Evolutionary conservation across 2,329 filamentous ascomycete species (phyloP).

Genomic region (Pochonia chlamydosporia): DNA sequence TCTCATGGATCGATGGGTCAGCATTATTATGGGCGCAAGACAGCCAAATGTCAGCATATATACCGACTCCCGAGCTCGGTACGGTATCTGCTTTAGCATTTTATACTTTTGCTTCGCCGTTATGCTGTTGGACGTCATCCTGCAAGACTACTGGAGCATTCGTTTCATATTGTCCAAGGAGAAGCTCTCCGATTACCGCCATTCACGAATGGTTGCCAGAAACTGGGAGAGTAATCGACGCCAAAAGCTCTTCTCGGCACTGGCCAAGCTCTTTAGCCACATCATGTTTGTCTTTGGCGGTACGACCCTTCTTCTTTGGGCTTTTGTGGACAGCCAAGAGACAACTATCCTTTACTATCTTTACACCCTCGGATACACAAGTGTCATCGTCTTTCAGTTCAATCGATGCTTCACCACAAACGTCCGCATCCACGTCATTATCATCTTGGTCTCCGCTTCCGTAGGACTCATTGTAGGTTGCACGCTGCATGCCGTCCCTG

Average conservation of each 20-base stretch:
- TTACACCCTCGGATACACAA: constrained; percentile 29
- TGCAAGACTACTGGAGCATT: constrained; percentile 29
- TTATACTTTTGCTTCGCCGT: constrained; percentile 33
- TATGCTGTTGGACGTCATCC: constrained; percentile 29
- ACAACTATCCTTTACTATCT: constrained; percentile 27
- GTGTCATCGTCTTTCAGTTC: constrained; percentile 32
- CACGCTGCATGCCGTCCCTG: constrained; percentile 22
- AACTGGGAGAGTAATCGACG: constrained; percentile 13
- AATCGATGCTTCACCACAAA: constrained; percentile 34
- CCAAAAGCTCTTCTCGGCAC: background rate
- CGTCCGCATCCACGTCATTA: constrained; percentile 24
- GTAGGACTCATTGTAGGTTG: constrained; percentile 27
- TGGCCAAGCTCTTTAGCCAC: background rate
- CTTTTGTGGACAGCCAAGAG: constrained; percentile 18
- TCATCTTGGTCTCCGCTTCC: constrained; percentile 24
- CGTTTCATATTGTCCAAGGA: constrained; percentile 26
- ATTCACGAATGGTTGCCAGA: constrained; percentile 17
- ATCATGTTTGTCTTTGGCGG: background rate
- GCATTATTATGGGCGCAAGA: constrained; percentile 26
- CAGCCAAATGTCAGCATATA: constrained; percentile 22
- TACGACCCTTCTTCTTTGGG: background rate
- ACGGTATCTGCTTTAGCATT: constrained; percentile 31
- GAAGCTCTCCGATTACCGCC: constrained; percentile 21
- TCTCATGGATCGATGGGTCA: constrained; percentile 32
- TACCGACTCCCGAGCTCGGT: constrained; percentile 23